These are phyloP conservation scores for Pilobolus umbonatus DNA, from an alignment of 192 early-diverging fungal genomes.

Conservation along the genomic window DNA sequence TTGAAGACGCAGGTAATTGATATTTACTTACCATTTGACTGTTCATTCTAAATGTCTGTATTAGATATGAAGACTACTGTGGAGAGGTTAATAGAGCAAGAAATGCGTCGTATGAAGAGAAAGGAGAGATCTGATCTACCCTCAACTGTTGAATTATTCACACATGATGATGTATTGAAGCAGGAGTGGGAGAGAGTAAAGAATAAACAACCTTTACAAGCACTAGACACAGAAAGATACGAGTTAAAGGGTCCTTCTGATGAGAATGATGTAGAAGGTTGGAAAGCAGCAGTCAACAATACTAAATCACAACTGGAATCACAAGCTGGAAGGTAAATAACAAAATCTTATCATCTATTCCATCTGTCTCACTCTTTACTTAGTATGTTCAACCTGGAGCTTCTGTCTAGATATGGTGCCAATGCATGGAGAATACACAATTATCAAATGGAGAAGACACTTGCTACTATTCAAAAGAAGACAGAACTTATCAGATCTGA, in stretches of 20 bases:
- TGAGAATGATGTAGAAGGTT: slow-evolving; percentile 35
- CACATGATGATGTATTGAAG: slow-evolving; percentile 32
- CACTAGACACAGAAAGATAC: slow-evolving; percentile 45
- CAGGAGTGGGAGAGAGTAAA: slow-evolving; percentile 44
- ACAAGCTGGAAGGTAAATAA: slow-evolving; percentile 43
- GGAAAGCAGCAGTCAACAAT: slow-evolving; percentile 44
- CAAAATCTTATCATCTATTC: background rate
- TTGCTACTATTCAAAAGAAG: slow-evolving; percentile 34
- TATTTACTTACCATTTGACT: background rate
- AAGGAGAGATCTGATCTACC: slow-evolving; percentile 36
- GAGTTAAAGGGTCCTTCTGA: slow-evolving; percentile 38
- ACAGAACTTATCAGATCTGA: slow-evolving; percentile 40
- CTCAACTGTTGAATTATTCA: slow-evolving; percentile 42
- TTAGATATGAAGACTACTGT: slow-evolving; percentile 44
- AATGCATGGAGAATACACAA: slow-evolving; percentile 59
- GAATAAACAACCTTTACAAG: slow-evolving; percentile 39
- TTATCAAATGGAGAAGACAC: slow-evolving; percentile 43
- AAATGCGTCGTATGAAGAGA: slow-evolving; percentile 47
- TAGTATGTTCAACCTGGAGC: slow-evolving; percentile 42
- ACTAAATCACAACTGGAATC: slow-evolving; percentile 50
- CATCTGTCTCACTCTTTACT: background rate
- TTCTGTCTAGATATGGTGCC: slow-evolving; percentile 48
- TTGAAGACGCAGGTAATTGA: slow-evolving; percentile 41
- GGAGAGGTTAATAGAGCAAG: slow-evolving; percentile 49
- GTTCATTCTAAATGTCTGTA: background rate